phyloP scores from a whole-genome alignment of 768 basidiomycete genomes.

The Tricholoma bakamatsutake region DNA sequence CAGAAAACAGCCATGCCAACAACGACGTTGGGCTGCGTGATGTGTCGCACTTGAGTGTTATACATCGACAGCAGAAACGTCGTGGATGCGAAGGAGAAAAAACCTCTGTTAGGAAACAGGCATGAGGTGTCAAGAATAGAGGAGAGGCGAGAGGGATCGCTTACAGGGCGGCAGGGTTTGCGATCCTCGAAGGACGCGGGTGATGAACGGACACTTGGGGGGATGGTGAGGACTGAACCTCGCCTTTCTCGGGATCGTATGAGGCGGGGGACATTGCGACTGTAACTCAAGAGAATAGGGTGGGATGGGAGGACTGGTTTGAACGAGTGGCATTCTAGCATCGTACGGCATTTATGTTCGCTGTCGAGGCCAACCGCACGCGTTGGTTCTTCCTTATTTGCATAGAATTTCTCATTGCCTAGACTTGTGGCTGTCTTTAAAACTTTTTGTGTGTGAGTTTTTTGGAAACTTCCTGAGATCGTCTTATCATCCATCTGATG shows the following conservation, averaged over 20 bases:
- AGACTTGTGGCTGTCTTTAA: too few species aligned
- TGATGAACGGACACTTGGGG: constrained; percentile 22
- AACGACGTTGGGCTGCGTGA: constrained; percentile 60
- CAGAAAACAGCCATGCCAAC: constrained; percentile 84
- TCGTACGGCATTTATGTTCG: constrained; percentile 4
- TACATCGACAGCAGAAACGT: constrained; percentile 74
- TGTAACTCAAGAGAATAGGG: too few species aligned
- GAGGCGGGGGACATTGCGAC: constrained; percentile 6
- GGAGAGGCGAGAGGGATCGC: constrained; percentile 9
- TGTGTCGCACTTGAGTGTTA: constrained; percentile 53
- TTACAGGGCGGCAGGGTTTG: constrained; percentile 57
- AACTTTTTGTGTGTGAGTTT: too few species aligned
- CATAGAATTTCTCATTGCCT: too few species aligned
- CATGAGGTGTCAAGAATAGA: not conserved
- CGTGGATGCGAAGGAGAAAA: constrained; percentile 81
- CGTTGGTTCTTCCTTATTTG: too few species aligned
- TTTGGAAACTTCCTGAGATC: too few species aligned
- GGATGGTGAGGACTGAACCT: constrained; percentile 19
- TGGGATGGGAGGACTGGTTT: not conserved
- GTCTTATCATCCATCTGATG: too few species aligned
- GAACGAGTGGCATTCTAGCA: too few species aligned
- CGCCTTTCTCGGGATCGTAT: constrained; percentile 33
- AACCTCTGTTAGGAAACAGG: constrained; percentile 45
- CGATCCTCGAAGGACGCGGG: too few species aligned
- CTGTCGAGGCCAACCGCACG: too few species aligned